These are phyloP conservation scores for Pyracantha coccinea DNA, from an alignment of 331 rosid species.

Conservation along the genomic window DNA sequence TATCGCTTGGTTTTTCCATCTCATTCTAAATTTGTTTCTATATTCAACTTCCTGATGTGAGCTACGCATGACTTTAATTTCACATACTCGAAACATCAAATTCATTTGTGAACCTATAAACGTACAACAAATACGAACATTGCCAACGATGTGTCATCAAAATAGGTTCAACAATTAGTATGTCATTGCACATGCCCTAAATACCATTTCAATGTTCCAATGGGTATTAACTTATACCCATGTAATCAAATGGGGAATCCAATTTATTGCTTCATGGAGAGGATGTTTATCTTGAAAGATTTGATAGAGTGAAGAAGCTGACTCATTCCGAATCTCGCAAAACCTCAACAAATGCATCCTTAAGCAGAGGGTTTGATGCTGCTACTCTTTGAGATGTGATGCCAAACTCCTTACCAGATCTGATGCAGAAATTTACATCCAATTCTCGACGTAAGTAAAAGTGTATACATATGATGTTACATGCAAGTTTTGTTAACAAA, in stretches of 20 bases:
- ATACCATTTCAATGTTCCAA: slow-evolving; percentile 1
- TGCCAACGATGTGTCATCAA: neutral
- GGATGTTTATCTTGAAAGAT: neutral
- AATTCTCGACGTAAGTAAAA: slow-evolving; percentile 1
- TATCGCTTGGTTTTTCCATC: too few relatives aligned
- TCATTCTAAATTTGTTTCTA: neutral
- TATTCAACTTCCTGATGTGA: neutral
- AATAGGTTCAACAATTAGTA: slow-evolving; percentile 1
- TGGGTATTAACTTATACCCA: neutral
- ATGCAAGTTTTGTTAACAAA: neutral
- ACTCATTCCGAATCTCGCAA: slow-evolving; percentile 50
- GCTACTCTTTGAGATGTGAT: slow-evolving; percentile 75
- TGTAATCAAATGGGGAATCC: neutral
- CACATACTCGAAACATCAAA: too few relatives aligned
- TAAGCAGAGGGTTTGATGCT: slow-evolving; percentile 76
- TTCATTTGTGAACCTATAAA: too few relatives aligned
- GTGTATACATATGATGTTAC: slow-evolving; percentile 6
- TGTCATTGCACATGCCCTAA: slow-evolving; percentile 3
- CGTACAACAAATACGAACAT: neutral
- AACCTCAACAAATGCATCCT: slow-evolving; percentile 62
- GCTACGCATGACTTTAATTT: neutral
- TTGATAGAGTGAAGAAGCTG: slow-evolving; percentile 4
- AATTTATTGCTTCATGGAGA: neutral
- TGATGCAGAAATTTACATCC: slow-evolving; percentile 35
- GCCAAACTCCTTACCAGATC: slow-evolving; percentile 88